Evolutionary conservation across 2,329 filamentous ascomycete species (phyloP).

Genomic region (Colletotrichum sp.): DNA sequence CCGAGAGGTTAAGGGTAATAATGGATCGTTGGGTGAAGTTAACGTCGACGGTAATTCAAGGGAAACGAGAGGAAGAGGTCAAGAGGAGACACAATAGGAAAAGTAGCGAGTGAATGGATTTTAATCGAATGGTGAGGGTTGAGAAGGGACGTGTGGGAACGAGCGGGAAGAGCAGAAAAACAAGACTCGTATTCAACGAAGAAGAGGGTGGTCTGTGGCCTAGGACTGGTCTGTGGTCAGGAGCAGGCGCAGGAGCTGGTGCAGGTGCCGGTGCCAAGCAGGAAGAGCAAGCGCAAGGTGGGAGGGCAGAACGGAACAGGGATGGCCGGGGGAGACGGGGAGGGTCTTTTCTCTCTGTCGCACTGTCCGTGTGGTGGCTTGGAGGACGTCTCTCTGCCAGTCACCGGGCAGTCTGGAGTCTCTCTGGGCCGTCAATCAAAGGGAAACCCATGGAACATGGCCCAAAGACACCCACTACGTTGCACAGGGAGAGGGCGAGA

Average conservation of each 20-base stretch:
- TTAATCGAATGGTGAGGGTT: slow-evolving; percentile 6
- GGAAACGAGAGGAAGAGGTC: not conserved
- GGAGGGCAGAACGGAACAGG: not conserved
- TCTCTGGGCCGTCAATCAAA: not conserved
- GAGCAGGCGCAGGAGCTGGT: not conserved
- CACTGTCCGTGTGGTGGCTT: slow-evolving; percentile 17
- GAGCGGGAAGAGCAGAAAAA: slow-evolving; percentile 13
- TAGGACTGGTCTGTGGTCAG: not conserved
- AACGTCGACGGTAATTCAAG: not conserved
- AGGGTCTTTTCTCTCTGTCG: not conserved
- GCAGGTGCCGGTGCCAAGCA: not conserved
- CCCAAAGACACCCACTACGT: not conserved
- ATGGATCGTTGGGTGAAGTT: not conserved
- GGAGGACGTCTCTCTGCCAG: not conserved
- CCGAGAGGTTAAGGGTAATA: not conserved
- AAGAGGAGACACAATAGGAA: not conserved
- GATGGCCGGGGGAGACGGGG: not conserved
- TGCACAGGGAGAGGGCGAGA: not conserved
- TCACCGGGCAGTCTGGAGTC: not conserved
- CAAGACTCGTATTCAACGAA: slow-evolving; percentile 14
- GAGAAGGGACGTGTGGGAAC: not conserved
- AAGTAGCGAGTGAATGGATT: slow-evolving; percentile 6
- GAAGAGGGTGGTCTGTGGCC: slow-evolving; percentile 2
- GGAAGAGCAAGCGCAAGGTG: not conserved
- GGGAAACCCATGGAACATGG: not conserved